A percentile compares a stretch with the other conserved stretches of the same genome.
Conservation (phyloP, 140 eudicot genomes). For the Ambrosia hybrid region DNA sequence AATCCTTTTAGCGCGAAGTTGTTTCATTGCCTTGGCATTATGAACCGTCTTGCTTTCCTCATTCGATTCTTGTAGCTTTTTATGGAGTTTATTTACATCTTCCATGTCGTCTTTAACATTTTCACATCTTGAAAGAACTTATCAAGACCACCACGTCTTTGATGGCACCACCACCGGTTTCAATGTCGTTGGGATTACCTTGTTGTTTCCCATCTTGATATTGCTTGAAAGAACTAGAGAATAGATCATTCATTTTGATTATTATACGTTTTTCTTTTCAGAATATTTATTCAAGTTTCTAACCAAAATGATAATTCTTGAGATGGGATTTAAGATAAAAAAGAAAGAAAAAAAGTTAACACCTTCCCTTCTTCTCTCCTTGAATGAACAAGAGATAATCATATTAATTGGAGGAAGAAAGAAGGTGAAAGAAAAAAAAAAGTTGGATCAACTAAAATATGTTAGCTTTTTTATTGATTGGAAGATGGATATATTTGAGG, state of each 20-base stretch:
- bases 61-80: slow-evolving; percentile 58
- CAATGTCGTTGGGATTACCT: slow-evolving; percentile 39
- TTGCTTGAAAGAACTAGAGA: slow-evolving; percentile 43
- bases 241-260: slow-evolving; percentile 41
- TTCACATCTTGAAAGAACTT: slow-evolving; percentile 65
- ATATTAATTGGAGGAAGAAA: slow-evolving; percentile 25
- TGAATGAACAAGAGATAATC: slow-evolving; percentile 6
- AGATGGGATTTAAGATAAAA: slow-evolving; percentile 8
- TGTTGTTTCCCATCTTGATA: no score
- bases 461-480: slow-evolving; percentile 22
- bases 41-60: slow-evolving; percentile 65
- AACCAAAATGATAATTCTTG: slow-evolving; percentile 5
- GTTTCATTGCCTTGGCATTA: slow-evolving; percentile 71
- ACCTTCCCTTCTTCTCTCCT: slow-evolving; percentile 44
- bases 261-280: background rate
- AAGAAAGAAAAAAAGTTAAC: background rate
- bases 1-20: slow-evolving; percentile 62
- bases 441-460: slow-evolving; percentile 25
- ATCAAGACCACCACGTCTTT: slow-evolving; percentile 57
- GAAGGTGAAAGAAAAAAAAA: slow-evolving; percentile 32
- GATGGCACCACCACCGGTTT: slow-evolving; percentile 31
- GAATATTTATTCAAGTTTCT: slow-evolving; percentile 24
- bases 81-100: slow-evolving; percentile 50
- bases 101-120: slow-evolving; percentile 65
- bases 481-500: slow-evolving; percentile 19